Conservation (phyloP, 23 red algal species). For the Agarophyton chilense region DNA sequence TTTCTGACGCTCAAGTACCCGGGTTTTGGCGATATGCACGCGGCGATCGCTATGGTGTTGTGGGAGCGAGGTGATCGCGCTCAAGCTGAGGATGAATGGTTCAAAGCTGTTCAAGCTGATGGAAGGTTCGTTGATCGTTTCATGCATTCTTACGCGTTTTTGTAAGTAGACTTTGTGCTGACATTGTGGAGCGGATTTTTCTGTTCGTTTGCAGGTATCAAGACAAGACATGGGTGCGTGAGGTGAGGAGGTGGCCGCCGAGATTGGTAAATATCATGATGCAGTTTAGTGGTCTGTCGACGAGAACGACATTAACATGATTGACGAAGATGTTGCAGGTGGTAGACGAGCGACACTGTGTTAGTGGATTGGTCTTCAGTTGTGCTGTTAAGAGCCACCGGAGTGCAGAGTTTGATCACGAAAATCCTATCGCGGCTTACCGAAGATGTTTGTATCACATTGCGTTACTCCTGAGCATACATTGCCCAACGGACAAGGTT, state of each 20-base stretch:
- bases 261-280: slow-evolving; percentile 23
- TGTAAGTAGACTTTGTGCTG: too few species aligned
- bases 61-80: slow-evolving; percentile 49
- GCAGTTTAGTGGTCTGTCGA: not conserved
- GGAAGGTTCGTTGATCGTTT: slow-evolving; percentile 6
- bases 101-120: slow-evolving; percentile 39
- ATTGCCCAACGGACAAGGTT: too few species aligned
- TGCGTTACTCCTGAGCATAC: too few species aligned
- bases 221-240: slow-evolving; percentile 49
- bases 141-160: not conserved
- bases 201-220: slow-evolving; percentile 11
- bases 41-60: slow-evolving; percentile 54
- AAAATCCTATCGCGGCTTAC: too few species aligned
- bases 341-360: too few species aligned
- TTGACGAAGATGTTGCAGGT: too few species aligned
- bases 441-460: too few species aligned
- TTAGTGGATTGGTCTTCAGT: too few species aligned
- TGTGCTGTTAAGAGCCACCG: too few species aligned
- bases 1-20: slow-evolving; percentile 72
- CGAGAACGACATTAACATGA: too few species aligned
- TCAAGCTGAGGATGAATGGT: slow-evolving; percentile 53
- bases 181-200: not conserved
- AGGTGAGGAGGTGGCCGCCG: slow-evolving; percentile 66
- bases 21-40: slow-evolving; percentile 74
- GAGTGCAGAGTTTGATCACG: too few species aligned